These are phyloP conservation scores for Flaveria sonorensis DNA, from an alignment of 129 eudicot genomes.

Conservation along the genomic window DNA sequence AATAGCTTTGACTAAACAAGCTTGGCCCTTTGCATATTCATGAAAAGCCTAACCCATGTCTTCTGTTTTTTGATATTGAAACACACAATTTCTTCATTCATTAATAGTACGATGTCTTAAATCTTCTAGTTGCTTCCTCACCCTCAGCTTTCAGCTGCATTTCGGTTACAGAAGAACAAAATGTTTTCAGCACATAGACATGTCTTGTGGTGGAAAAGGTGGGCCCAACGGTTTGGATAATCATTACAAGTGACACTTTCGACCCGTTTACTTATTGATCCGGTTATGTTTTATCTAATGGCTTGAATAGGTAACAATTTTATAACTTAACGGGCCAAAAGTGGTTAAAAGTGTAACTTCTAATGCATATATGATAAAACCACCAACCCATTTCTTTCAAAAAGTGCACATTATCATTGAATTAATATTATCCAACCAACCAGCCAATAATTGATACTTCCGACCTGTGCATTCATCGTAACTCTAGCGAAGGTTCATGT, in stretches of 20 bases:
- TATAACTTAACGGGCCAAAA: background rate
- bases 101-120: conserved; percentile 73
- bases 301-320: background rate
- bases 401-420: background rate
- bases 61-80: conserved; percentile 87
- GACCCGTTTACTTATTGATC: background rate
- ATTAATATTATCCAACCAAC: background rate
- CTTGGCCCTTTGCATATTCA: conserved; percentile 95
- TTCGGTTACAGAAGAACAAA: background rate
- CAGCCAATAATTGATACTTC: background rate
- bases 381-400: background rate
- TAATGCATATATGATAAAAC: background rate
- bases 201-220: background rate
- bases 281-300: background rate
- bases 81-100: conserved; percentile 78
- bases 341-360: background rate
- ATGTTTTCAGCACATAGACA: background rate
- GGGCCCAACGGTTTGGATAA: background rate
- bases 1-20: conserved; percentile 64
- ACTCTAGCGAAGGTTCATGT: background rate
- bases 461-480: background rate
- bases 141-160: conserved; percentile 82
- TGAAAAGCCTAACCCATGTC: conserved; percentile 90
- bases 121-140: conserved; percentile 74
- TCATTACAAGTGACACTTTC: too few relatives aligned